Conservation (phyloP, 495 filamentous ascomycete genomes). For the Xylaria nigripes region DNA sequence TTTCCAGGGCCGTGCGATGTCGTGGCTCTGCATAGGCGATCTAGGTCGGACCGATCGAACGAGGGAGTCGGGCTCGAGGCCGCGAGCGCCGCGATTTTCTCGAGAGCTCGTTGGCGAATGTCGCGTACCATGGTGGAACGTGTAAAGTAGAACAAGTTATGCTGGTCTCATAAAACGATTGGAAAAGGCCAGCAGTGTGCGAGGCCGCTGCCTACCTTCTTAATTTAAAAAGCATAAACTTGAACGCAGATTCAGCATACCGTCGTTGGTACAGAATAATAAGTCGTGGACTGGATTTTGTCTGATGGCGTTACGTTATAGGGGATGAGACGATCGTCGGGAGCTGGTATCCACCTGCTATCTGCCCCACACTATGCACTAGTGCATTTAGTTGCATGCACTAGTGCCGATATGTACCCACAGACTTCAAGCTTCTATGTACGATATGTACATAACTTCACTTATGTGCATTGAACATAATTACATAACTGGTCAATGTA, state of each 20-base stretch:
- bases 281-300: background rate
- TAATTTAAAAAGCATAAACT: conserved; percentile 1
- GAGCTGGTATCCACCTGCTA: background rate
- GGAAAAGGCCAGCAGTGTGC: background rate
- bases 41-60: conserved; percentile 57
- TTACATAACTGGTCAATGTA: background rate
- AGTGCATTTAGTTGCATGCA: background rate
- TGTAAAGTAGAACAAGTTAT: background rate
- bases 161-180: conserved; percentile 1
- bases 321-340: background rate
- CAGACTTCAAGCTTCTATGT: background rate
- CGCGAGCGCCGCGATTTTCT: conserved; percentile 61
- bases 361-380: too few species aligned
- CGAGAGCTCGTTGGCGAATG: conserved; percentile 56
- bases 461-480: too few species aligned
- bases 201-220: background rate
- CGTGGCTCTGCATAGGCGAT: conserved; percentile 51
- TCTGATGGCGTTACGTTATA: conserved; percentile 5
- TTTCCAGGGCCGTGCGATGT: conserved; percentile 28
- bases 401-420: background rate
- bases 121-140: conserved; percentile 34
- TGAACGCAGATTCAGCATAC: background rate
- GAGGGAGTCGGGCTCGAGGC: conserved; percentile 40
- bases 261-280: background rate
- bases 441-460: too few species aligned